Conservation (phyloP, 345 rosid genomes). For the Melastoma malabathricum region DNA sequence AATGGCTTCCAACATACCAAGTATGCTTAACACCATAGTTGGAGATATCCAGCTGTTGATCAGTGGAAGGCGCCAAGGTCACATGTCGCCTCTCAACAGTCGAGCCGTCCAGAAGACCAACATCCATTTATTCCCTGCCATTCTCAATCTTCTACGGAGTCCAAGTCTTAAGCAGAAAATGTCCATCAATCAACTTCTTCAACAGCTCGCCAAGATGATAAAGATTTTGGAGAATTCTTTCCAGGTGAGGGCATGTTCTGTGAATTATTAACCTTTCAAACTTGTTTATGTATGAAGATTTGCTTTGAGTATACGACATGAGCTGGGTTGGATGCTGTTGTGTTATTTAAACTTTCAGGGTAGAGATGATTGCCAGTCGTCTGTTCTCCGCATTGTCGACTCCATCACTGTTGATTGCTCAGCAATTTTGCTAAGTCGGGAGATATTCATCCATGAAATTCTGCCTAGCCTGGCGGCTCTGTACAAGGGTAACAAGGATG, state of each 20-base stretch:
- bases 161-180: slow-evolving; percentile 63
- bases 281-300: no score
- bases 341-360: slow-evolving; percentile 34
- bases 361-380: slow-evolving; percentile 87
- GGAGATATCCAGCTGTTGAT: slow-evolving; percentile 75
- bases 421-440: slow-evolving; percentile 39
- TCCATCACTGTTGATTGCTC: slow-evolving; percentile 61
- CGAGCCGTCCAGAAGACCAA: slow-evolving; percentile 59
- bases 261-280: slow-evolving; percentile 2
- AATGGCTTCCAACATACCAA: slow-evolving; percentile 59
- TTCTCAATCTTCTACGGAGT: slow-evolving; percentile 87
- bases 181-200: slow-evolving; percentile 50
- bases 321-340: not conserved
- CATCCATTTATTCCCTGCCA: slow-evolving; percentile 60
- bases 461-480: slow-evolving; percentile 71
- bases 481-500: slow-evolving; percentile 88
- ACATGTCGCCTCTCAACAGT: slow-evolving; percentile 38
- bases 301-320: not conserved
- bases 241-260: slow-evolving; percentile 39
- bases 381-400: slow-evolving; percentile 75
- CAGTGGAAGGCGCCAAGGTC: slow-evolving; percentile 80
- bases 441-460: slow-evolving; percentile 42
- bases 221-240: slow-evolving; percentile 73
- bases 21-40: slow-evolving; percentile 54
- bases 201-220: slow-evolving; percentile 73